Conservation (phyloP, 78 protist species). For the Planoprotostelium fungivorum region DNA sequence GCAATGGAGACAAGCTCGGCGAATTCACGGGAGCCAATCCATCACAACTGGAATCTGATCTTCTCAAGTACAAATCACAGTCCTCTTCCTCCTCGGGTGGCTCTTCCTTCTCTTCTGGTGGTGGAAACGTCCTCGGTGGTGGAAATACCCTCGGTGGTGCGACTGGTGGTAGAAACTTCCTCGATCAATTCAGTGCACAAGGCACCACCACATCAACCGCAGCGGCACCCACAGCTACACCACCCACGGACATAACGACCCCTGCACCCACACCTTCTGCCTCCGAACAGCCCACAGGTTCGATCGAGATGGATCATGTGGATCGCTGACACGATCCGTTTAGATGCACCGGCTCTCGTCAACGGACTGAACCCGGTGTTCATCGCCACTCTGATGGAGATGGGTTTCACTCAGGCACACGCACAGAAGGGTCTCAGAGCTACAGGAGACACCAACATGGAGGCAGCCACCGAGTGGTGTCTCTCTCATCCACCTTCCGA, state of each 20-base stretch:
- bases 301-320: too few relatives aligned
- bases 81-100: neutral
- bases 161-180: too few relatives aligned
- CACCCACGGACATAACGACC: too few relatives aligned
- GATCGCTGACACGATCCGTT: too few relatives aligned
- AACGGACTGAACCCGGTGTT: neutral
- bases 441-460: neutral
- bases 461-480: neutral
- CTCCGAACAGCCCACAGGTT: too few relatives aligned
- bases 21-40: slow-evolving; percentile 20
- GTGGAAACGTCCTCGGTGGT: neutral
- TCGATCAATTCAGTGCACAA: too few relatives aligned
- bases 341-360: too few relatives aligned
- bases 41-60: neutral
- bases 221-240: too few relatives aligned
- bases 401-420: neutral
- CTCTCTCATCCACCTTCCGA: neutral
- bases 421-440: neutral
- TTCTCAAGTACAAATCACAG: neutral
- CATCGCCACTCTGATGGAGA: neutral
- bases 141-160: too few relatives aligned
- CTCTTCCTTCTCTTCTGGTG: neutral
- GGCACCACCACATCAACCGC: too few relatives aligned
- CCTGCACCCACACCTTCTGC: too few relatives aligned
- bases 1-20: slow-evolving; percentile 7